These are phyloP conservation scores for Tolypocladium cylindrosporum DNA, from an alignment of 2,329 filamentous ascomycete species.

Conservation along the genomic window DNA sequence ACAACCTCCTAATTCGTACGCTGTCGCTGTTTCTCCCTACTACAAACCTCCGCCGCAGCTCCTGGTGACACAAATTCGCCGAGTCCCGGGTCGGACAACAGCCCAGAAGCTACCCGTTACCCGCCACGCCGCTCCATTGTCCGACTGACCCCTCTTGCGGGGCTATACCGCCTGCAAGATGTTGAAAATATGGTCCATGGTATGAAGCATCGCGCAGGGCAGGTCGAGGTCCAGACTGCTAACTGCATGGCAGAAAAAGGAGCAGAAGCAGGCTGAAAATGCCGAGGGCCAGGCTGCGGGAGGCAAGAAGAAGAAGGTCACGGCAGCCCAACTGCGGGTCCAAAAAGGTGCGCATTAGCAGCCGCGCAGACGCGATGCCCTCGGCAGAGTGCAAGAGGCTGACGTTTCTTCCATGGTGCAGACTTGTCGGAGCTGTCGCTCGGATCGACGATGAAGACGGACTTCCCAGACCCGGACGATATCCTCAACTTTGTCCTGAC, in stretches of 20 bases:
- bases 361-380: not conserved
- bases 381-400: not conserved
- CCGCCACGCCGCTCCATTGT: not conserved
- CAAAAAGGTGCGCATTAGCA: slow-evolving; percentile 64
- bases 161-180: slow-evolving; percentile 45
- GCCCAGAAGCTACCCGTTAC: not conserved
- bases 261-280: slow-evolving; percentile 90
- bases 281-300: slow-evolving; percentile 60
- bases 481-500: slow-evolving; percentile 76
- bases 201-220: slow-evolving; percentile 29
- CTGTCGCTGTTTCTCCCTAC: not conserved
- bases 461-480: slow-evolving; percentile 75
- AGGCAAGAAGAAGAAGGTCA: slow-evolving; percentile 97
- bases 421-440: slow-evolving; percentile 75
- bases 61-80: not conserved
- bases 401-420: slow-evolving; percentile 19
- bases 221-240: slow-evolving; percentile 5
- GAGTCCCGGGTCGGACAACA: not conserved
- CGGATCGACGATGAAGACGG: slow-evolving; percentile 68
- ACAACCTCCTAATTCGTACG: not conserved
- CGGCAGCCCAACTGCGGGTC: slow-evolving; percentile 85
- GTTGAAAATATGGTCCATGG: slow-evolving; percentile 99
- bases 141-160: slow-evolving; percentile 4
- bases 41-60: not conserved
- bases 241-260: slow-evolving; percentile 61